Base-by-base conservation (phyloP, 225 moss, liverwort and hornwort species). In the Pleurozium schreberi region DNA sequence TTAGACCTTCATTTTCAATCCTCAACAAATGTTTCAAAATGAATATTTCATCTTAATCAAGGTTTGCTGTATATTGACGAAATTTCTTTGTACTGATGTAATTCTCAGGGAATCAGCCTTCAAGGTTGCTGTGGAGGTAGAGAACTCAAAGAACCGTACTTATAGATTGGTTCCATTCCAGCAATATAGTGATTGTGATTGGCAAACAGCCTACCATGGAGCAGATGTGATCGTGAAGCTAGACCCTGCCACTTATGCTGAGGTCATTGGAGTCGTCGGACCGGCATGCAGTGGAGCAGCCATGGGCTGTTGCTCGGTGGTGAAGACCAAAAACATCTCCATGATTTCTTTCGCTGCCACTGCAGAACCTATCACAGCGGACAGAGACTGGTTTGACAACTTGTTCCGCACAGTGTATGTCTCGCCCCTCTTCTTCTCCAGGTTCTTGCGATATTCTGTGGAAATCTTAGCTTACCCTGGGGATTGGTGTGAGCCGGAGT, bases 401-500 rank as follows among this genome's bases (percentile, higher is more conserved):
- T 95, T 98, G 68, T 98, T 95, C 79, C 98, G 98, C 76, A 96
- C 96, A 64, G 98, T 98, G 98, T 98, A 93, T 88, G 96, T 86
- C 49, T 42, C 63, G 34, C 69, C 27, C 66, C 55, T 66, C 62
- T 58, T 78, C 17, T 18, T 66, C 33, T 73, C 31, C 34, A 40
- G 45, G 11, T 79, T 70, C 83, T 77, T 69, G 61, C 13, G 14
- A 78, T 83, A 40, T 34, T 81, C 52, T 80, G 74, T 74, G 81
- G 63, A 70, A 42, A 64, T 71, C 45, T 27, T 40, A 87, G 87
- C 30, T 62, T 63, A n/a, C 25, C 49, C 18, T 59, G 64, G 36
- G 79, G 5, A 62, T 75, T 52, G 67, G 4, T 85, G 57, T 75
- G 42, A 75, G 52, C 43, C 31, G 52, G 67, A 75, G 67, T 40